Conservation (phyloP, 2,329 filamentous ascomycete species). For the Plenodomus biglobosus region DNA sequence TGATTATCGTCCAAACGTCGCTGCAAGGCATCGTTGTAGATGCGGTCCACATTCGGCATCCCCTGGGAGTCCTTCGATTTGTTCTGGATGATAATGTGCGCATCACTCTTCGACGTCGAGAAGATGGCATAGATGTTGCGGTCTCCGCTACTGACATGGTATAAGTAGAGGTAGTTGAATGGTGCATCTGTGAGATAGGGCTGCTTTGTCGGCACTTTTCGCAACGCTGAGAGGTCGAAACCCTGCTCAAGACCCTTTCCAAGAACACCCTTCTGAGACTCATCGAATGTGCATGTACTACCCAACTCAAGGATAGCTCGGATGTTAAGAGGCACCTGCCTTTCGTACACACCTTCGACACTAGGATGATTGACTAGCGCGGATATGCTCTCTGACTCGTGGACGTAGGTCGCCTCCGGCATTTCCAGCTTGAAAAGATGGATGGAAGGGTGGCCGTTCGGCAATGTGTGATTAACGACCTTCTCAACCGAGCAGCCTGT, state of each 20-base stretch:
- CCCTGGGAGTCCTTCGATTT: constrained; percentile 78
- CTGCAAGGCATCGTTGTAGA: constrained; percentile 77
- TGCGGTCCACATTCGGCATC: constrained; percentile 84
- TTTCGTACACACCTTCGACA: constrained; percentile 97
- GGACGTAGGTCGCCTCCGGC: constrained; percentile 82
- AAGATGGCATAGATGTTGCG: constrained; percentile 92
- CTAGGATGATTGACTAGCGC: constrained; percentile 87
- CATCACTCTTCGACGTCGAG: constrained; percentile 76
- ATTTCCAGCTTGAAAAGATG: constrained; percentile 95
- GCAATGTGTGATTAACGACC: constrained; percentile 86
- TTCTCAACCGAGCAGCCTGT: constrained; percentile 87
- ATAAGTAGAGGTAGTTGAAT: constrained; percentile 85
- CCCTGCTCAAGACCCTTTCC: constrained; percentile 91
- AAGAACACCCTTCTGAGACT: constrained; percentile 83
- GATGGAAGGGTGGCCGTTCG: constrained; percentile 90
- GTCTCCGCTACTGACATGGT: constrained; percentile 88
- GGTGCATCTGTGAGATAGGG: constrained; percentile 75
- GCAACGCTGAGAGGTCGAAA: constrained; percentile 80
- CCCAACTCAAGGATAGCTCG: constrained; percentile 87
- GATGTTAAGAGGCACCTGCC: constrained; percentile 81
- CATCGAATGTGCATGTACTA: constrained; percentile 90
- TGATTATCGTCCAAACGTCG: constrained; percentile 66
- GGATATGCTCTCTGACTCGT: constrained; percentile 79
- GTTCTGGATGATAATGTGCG: constrained; percentile 86
- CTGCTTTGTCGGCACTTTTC: constrained; percentile 65